Evolutionary conservation across 495 filamentous ascomycete genomes (phyloP), one percentile per base, ranked within the genome.

Genomic region (Haplographium delicatum): DNA sequence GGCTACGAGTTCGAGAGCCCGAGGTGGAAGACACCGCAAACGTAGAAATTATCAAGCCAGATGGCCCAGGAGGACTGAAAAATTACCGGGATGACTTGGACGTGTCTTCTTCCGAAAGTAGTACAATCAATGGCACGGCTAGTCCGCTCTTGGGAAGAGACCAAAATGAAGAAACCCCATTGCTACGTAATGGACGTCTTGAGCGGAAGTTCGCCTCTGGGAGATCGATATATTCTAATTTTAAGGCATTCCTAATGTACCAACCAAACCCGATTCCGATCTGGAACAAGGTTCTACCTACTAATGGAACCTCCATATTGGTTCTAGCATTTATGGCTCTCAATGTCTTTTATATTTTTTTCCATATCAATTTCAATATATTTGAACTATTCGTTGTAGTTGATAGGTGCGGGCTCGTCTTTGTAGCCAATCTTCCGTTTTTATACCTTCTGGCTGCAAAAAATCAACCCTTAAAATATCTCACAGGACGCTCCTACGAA

Each of bases 401-500:
- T 44, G 78, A 83, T 57, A 68, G 78, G 38, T 67, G 70, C 25
- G 77, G 76, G 5, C 52, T 74, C 13, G 45, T 79, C 4, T 80
- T 80, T 56, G 62, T 77, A 22, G 74, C 74, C 50, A 83, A 84
- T 57, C 69, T 84, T 0, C 78, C 80, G 1, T 64, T 81, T 13
- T 65, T 84, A 5, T 82, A 84, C 62, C 65, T 84, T 19, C 68
- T 86, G 1, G 65, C 75, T 3, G 78, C 81, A 44, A 86, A 85
- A 58, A 84, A 80, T 54, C 78, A 79, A 40, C 81, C 80, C 0
- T 52, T 84, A 8, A 74, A 72, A 23, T 51, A 71, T 1, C 61
- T 84, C 11, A 84, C 81, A 0, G 80, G 81, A 9, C 73, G 72
- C 47, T 82, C 80, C 0, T 84, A 84, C 59, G 79, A 84, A 62